Evolutionary conservation across 208 protist species (phyloP).

Genomic region (Sergeia podlipaevii): DNA sequence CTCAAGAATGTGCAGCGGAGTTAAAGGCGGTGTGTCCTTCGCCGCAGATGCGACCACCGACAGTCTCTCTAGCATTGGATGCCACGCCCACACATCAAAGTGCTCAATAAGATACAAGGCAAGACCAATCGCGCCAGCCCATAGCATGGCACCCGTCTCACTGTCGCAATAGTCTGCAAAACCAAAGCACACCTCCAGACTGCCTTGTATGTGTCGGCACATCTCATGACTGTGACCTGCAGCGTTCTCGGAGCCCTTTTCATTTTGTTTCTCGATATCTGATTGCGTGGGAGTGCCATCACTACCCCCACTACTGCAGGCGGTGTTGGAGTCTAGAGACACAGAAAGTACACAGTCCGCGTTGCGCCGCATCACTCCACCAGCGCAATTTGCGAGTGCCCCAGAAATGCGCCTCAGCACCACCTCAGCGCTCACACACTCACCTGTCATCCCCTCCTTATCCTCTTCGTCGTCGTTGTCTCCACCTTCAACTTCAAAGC

Average conservation of each 20-base stretch:
- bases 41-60: too few species aligned
- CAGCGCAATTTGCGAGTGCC: conserved; percentile 38
- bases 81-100: conserved; percentile 3
- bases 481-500: conserved; percentile 1
- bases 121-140: conserved; percentile 55
- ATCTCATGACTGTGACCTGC: neutral
- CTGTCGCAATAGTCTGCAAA: conserved; percentile 48
- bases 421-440: conserved; percentile 5
- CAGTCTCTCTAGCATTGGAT: too few species aligned
- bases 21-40: neutral
- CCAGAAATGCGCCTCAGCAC: conserved; percentile 17
- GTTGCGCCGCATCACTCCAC: conserved; percentile 24
- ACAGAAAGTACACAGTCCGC: conserved; percentile 33
- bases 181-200: conserved; percentile 34
- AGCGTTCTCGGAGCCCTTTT: too few species aligned
- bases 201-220: neutral
- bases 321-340: neutral
- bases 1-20: conserved; percentile 32
- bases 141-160: conserved; percentile 51
- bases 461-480: neutral
- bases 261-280: neutral
- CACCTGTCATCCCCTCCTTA: neutral
- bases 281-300: neutral
- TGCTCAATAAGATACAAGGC: conserved; percentile 36
- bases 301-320: neutral